Conservation (phyloP, 441 rosid species). For the Croton setiger region DNA sequence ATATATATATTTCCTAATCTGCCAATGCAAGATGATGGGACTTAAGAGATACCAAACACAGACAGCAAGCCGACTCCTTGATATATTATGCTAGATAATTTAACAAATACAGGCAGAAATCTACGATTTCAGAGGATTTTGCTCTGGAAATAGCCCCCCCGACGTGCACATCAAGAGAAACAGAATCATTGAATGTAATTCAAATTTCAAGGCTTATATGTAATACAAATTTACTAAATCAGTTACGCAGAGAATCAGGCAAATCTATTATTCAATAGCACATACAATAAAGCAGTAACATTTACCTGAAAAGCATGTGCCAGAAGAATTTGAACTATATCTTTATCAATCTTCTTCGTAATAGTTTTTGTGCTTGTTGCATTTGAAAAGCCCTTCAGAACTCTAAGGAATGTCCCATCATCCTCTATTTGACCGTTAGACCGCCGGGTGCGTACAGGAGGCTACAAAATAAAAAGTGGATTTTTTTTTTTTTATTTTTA, state of each 20-base stretch:
- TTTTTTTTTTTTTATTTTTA: background rate
- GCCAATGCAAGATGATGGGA: background rate
- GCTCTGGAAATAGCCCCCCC: background rate
- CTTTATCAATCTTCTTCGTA: slow-evolving; percentile 49
- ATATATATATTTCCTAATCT: background rate
- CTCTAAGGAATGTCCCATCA: slow-evolving; percentile 41
- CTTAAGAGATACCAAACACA: background rate
- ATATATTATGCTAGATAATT: background rate
- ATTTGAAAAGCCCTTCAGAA: slow-evolving; percentile 54
- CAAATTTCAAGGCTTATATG: background rate
- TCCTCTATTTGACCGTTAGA: slow-evolving; percentile 39
- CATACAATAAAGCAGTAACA: slow-evolving; percentile 1
- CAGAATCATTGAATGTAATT: background rate
- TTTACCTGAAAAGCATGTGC: slow-evolving; percentile 81
- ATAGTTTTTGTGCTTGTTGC: slow-evolving; percentile 39
- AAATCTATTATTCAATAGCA: background rate
- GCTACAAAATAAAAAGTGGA: slow-evolving; percentile 33
- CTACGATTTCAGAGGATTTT: background rate
- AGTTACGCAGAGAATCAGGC: background rate
- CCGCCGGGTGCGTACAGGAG: slow-evolving; percentile 66
- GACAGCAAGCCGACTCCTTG: background rate
- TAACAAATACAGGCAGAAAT: background rate
- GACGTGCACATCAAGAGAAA: background rate
- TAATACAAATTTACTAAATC: background rate
- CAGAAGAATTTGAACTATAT: slow-evolving; percentile 63